A percentile compares a stretch with the other conserved stretches of the same genome.
Evolutionary conservation across 2,329 filamentous ascomycete genomes (phyloP).

Genomic region (Knufia petricola): DNA sequence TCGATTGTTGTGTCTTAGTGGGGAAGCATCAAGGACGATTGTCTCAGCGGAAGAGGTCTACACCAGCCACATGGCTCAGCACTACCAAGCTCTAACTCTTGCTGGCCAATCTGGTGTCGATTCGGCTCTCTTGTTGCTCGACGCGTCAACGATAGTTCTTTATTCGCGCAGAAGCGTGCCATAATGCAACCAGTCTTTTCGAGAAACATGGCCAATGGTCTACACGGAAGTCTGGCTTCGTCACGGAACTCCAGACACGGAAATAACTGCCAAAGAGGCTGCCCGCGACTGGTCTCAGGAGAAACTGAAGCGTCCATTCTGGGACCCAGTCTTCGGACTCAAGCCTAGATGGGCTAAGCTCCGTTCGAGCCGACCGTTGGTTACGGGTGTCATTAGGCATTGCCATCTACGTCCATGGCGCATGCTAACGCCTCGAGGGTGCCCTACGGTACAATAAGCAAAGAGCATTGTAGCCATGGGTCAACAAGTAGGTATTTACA

Average conservation of each 20-base stretch:
- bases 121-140: neutral
- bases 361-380: neutral
- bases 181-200: neutral
- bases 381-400: neutral
- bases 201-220: constrained; percentile 11
- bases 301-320: neutral
- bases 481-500: too few species aligned
- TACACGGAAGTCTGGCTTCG: constrained; percentile 9
- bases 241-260: constrained; percentile 14
- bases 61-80: constrained; percentile 4
- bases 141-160: neutral
- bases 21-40: neutral
- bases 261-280: constrained; percentile 7
- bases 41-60: neutral
- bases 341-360: neutral
- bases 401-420: neutral
- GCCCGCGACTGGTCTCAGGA: neutral
- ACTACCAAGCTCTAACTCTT: neutral
- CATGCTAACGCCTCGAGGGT: neutral
- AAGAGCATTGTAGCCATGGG: too few species aligned
- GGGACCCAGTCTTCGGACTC: neutral
- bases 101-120: constrained; percentile 5
- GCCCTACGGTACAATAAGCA: too few species aligned
- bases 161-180: neutral
- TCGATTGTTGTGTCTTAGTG: constrained; percentile 4